Conservation (phyloP, 139 green algal genomes). For the Micromonas commoda region DNA sequence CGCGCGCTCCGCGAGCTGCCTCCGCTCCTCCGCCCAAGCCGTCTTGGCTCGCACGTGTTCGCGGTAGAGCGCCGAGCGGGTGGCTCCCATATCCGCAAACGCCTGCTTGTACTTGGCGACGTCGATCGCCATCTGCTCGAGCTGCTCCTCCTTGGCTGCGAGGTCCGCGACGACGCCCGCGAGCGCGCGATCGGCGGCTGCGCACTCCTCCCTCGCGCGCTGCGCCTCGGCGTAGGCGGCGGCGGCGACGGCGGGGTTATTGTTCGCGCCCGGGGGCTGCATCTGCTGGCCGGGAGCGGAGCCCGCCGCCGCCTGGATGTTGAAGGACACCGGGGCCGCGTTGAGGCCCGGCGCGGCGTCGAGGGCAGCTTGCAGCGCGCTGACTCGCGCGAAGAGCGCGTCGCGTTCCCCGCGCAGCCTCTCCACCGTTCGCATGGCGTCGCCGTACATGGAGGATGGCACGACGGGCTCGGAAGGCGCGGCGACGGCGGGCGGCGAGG, state of each 20-base stretch:
- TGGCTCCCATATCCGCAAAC: constrained; percentile 9
- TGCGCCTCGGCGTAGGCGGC: neutral
- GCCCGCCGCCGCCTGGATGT: no score
- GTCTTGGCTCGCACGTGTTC: constrained; percentile 25
- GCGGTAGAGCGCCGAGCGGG: constrained; percentile 30
- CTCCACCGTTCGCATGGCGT: neutral
- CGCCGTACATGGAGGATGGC: neutral
- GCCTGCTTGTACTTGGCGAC: constrained; percentile 22
- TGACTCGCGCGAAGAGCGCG: neutral
- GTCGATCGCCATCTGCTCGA: constrained; percentile 16
- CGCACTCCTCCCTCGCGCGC: neutral
- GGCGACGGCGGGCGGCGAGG: no score
- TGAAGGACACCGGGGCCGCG: no score
- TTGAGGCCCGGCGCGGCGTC: neutral
- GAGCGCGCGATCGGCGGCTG: neutral
- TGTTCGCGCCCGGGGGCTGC: no score
- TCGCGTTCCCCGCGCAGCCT: neutral
- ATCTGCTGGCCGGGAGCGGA: no score
- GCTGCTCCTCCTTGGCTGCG: constrained; percentile 17
- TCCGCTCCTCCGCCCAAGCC: constrained; percentile 32
- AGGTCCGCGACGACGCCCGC: constrained; percentile 5
- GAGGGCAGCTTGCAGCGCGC: neutral
- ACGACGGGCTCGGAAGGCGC: neutral
- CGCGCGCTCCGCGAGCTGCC: constrained; percentile 38
- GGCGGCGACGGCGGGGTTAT: neutral